Evolutionary conservation across 139 green algal genomes (phyloP), one percentile per base, ranked within the genome.

Genomic region (Coccomyxa sp.): DNA sequence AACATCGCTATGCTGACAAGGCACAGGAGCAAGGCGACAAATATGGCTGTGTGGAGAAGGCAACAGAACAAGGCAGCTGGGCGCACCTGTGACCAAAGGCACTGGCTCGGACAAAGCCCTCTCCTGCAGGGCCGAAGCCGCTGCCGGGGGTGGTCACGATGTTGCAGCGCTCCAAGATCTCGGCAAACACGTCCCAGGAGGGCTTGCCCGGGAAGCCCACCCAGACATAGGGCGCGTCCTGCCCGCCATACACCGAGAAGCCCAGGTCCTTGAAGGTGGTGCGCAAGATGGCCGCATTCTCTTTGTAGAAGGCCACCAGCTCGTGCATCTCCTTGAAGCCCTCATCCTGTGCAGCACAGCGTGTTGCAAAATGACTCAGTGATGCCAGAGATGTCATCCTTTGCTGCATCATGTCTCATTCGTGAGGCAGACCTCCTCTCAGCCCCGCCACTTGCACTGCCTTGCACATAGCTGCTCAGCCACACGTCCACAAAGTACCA

Each of bases 191-290:
- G 74, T 99, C 97, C 97, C 96, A 98, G 30, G 91, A 92, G 9
- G 83, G 30, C 60, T 84, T 82, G 67, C 93, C 96, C 0, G 96
- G 96, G 90, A 99, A 99, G 74, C 94, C 94, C 11, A 99, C 95
- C 97, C 97, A 99, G 30, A 99, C 93, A 85, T 99, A 99, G 30
- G 97, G 97, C 16, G 97, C 96, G 86, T 99, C 94, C 17, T 88
- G 87, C 32, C 96, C 97, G 79, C 97, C 97, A 84, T 97, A 96
- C 63, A 97, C 94, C 28, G 87, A 89, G 91, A 99, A 99, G 67
- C 97, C 97, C 91, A 99, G 93, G 32, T 98, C 93, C 58, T 88
- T 60, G 87, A 99, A 99, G 10, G 93, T 94, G 25, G 87, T 63
- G 79, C 90, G 91, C 51, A 99, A 89, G 87, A 99, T 98, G 38